These are phyloP conservation scores for Nakataea oryzae DNA, from an alignment of 2,329 filamentous ascomycete species.

Conservation along the genomic window DNA sequence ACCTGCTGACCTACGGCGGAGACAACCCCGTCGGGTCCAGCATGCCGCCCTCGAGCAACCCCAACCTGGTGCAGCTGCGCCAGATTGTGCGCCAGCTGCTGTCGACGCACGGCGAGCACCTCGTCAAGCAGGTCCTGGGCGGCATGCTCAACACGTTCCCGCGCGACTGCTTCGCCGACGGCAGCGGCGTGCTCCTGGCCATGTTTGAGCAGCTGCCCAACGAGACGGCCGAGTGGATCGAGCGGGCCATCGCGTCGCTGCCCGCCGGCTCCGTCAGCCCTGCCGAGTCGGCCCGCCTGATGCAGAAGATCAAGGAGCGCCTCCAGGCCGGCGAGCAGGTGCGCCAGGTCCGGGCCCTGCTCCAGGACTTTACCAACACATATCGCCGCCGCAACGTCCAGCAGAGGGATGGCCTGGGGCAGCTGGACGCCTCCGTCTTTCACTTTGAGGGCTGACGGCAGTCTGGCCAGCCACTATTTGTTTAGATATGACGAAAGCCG, in stretches of 20 bases:
- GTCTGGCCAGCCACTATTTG: no score
- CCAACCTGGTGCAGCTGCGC: constrained; percentile 58
- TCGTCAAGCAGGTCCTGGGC: constrained; percentile 83
- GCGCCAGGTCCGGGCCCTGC: constrained; percentile 68
- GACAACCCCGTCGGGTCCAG: constrained; percentile 58
- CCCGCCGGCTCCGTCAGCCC: constrained; percentile 73
- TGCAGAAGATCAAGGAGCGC: constrained; percentile 70
- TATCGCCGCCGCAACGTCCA: constrained; percentile 91
- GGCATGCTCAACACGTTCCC: constrained; percentile 99
- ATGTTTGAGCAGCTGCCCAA: constrained; percentile 80
- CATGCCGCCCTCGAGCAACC: constrained; percentile 34
- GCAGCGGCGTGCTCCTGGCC: constrained; percentile 80
- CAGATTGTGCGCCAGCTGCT: constrained; percentile 65
- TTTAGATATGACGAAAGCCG: neutral
- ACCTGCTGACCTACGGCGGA: constrained; percentile 80
- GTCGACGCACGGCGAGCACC: constrained; percentile 56
- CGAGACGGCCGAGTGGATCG: constrained; percentile 73
- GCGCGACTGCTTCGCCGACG: constrained; percentile 88
- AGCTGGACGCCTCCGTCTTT: constrained; percentile 50
- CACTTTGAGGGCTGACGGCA: neutral
- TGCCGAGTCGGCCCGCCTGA: constrained; percentile 69
- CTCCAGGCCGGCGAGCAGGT: constrained; percentile 51
- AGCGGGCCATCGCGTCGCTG: constrained; percentile 72
- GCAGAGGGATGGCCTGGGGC: constrained; percentile 81
- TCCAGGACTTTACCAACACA: constrained; percentile 94